These are phyloP conservation scores for Plasmodium gaboni DNA, from an alignment of 169 alveolate species.

Conservation along the genomic window DNA sequence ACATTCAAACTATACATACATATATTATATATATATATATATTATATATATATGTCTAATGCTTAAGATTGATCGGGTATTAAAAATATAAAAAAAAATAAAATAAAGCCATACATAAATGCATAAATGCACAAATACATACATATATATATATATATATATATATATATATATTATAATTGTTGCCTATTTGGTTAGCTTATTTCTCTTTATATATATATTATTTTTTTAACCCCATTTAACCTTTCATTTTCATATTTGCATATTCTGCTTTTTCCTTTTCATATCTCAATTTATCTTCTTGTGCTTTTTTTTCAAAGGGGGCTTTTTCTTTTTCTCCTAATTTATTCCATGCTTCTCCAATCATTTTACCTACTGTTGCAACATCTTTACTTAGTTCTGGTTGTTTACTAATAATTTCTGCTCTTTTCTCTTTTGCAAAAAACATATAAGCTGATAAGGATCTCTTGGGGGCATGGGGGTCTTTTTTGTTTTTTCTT, in stretches of 20 bases:
- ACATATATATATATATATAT: slow-evolving; percentile 1
- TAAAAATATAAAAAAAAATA: too few species aligned
- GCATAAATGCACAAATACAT: too few species aligned
- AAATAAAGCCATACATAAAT: too few species aligned
- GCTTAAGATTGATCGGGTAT: too few species aligned
- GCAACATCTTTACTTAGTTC: slow-evolving; percentile 91
- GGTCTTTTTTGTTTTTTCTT: slow-evolving; percentile 89
- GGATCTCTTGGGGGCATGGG: slow-evolving; percentile 92
- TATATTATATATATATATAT: too few species aligned
- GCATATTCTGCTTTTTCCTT: slow-evolving; percentile 88
- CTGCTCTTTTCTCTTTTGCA: slow-evolving; percentile 91
- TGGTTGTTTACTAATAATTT: slow-evolving; percentile 88
- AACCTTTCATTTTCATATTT: slow-evolving; percentile 52
- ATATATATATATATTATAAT: slow-evolving; percentile 5
- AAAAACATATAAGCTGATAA: slow-evolving; percentile 92
- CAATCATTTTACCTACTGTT: slow-evolving; percentile 92
- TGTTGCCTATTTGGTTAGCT: neutral
- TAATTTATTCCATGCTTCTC: slow-evolving; percentile 92
- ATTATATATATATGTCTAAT: too few species aligned
- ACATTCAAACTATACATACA: too few species aligned
- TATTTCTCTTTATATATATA: neutral
- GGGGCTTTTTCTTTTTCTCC: slow-evolving; percentile 90
- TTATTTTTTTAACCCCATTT: slow-evolving; percentile 7
- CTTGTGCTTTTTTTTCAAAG: slow-evolving; percentile 91
- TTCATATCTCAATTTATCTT: slow-evolving; percentile 91